Base-by-base conservation (phyloP, 2,329 filamentous ascomycete species). In the Epichloe coenophiala region DNA sequence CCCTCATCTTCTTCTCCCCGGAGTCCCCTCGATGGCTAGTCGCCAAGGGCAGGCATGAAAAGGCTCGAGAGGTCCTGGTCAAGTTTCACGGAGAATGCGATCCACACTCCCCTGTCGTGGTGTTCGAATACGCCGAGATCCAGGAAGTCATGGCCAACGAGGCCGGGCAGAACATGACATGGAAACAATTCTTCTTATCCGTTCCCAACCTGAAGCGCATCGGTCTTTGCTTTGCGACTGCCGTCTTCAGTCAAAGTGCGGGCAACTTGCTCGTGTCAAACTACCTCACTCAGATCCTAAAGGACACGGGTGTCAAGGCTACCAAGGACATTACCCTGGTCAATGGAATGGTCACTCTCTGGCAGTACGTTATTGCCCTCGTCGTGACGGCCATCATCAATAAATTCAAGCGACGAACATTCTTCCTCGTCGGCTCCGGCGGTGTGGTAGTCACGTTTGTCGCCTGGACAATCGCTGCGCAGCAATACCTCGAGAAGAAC, bases 1-100 rank as follows among this genome's bases (percentile, higher is more conserved):
- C 62, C 9, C 69, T 73, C 49, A 62, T 74, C 47, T 68, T 66
- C 55, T 72, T 77, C 47, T 69, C 79, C 5, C 79, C 80, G 0
- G 81, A 84, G 54, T 78, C 73, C 0, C 80, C 80, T 1, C 71
- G 80, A 38, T 83, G 73, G 72, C 61, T 81, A 31, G 68, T 81
- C 42, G 70, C 71, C 37, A 69, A 76, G 53, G 75, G 76, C 35
- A 67, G 69, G 21, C 53, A 61, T 1, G 70, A 76, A 5, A 67
- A 79, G 56, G 78, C 78, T 0, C 70, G 66, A 15, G 63, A 64
- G 0, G 72, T 78, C 27, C 59, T 81, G 0, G 65, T 71, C 56
- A 75, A 75, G 50, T 76, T 75, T 40, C 74, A 78, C 49, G 73
- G 71, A 23, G 73, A 76, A 52, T 65, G 68, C 33, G 66, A 76